Evolutionary conservation across 495 filamentous ascomycete genomes (phyloP).

Genomic region (Lepidopterella palustris): DNA sequence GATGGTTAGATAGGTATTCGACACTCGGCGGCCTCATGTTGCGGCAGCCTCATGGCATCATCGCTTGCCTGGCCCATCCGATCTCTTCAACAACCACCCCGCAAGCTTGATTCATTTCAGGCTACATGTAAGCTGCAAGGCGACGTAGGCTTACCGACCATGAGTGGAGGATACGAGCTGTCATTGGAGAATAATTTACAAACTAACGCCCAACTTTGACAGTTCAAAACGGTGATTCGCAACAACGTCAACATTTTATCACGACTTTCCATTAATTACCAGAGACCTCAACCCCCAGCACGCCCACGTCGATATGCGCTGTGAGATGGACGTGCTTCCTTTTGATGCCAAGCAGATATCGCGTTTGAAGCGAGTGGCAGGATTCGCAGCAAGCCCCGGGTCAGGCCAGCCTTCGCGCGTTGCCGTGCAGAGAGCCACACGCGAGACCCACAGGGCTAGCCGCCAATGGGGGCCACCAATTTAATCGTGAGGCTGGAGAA

Average conservation of each 20-base stretch:
- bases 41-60: background rate
- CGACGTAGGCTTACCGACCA: constrained; percentile 1
- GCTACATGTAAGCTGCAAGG: constrained; percentile 20
- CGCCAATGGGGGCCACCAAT: constrained; percentile 6
- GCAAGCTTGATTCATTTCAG: background rate
- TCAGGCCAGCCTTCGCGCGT: constrained; percentile 13
- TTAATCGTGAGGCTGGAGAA: constrained; percentile 19
- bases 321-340: background rate
- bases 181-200: background rate
- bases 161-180: constrained; percentile 4
- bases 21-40: background rate
- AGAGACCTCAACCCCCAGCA: background rate
- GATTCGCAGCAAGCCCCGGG: background rate
- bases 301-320: background rate
- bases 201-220: background rate
- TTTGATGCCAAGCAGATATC: background rate
- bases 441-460: background rate
- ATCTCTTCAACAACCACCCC: background rate
- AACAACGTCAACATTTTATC: constrained; percentile 1
- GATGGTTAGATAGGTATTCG: background rate
- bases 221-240: background rate
- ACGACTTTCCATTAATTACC: background rate
- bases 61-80: background rate
- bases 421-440: constrained; percentile 13
- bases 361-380: background rate